A percentile compares a stretch with the other conserved stretches of the same genome.
Conservation (phyloP, 306 rosid genomes). For the Quillaja saponaria region DNA sequence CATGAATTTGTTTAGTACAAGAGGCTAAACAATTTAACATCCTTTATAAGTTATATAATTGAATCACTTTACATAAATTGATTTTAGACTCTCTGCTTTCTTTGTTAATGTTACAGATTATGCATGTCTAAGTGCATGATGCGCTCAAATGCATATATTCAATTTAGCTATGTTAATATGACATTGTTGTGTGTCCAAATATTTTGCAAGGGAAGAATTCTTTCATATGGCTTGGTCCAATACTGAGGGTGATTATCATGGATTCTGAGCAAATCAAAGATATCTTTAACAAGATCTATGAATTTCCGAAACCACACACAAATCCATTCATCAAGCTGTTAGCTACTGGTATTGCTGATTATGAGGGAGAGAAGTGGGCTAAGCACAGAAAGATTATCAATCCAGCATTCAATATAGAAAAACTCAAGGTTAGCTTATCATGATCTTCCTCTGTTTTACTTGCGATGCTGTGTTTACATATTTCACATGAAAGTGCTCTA, state of each 20-base stretch:
- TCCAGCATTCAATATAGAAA: constrained; percentile 52
- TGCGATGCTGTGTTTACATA: too few species aligned
- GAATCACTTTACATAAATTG: too few species aligned
- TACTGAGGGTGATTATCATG: constrained; percentile 21
- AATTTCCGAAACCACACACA: background rate
- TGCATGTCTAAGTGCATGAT: too few species aligned
- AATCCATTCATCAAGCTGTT: constrained; percentile 27
- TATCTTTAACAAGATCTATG: background rate
- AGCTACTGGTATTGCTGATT: constrained; percentile 21
- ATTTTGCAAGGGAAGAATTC: constrained; percentile 21
- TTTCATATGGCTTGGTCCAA: constrained; percentile 25
- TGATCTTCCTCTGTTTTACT: background rate
- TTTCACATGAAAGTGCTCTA: too few species aligned
- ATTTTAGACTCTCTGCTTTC: too few species aligned
- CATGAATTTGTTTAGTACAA: too few species aligned
- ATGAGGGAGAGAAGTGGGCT: constrained; percentile 53
- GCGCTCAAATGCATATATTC: too few species aligned
- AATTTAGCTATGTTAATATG: too few species aligned
- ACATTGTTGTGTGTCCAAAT: background rate
- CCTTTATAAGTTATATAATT: too few species aligned
- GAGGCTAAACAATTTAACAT: too few species aligned
- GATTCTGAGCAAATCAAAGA: constrained; percentile 26
- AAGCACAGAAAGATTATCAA: constrained; percentile 56
- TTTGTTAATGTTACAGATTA: too few species aligned
- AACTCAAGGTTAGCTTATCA: constrained; percentile 46